A percentile compares a stretch with the other conserved stretches of the same genome.
Conservation (phyloP, 1,284 basidiomycete genomes). For the Phylloporus sp. region DNA sequence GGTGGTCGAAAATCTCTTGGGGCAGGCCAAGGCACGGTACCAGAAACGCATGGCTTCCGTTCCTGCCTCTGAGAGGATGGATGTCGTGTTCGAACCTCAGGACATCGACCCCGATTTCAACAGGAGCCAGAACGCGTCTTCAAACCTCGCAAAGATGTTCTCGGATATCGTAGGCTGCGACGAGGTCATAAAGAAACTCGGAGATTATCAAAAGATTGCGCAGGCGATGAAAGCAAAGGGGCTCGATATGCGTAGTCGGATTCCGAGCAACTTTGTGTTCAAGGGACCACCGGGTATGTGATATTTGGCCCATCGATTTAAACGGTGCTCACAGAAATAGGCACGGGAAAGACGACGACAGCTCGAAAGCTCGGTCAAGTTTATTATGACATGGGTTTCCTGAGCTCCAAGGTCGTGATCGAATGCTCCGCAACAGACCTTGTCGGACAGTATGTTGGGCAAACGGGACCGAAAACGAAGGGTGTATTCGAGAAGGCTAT, state of each 20-base stretch:
- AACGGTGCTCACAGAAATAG: conserved; percentile 20
- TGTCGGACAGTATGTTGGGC: conserved; percentile 71
- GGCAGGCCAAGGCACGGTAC: conserved; percentile 59
- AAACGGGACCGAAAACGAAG: conserved; percentile 71
- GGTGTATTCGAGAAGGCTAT: conserved; percentile 66
- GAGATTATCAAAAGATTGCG: conserved; percentile 60
- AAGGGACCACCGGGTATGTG: conserved; percentile 64
- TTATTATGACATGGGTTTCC: conserved; percentile 38
- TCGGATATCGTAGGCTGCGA: conserved; percentile 68
- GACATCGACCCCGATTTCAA: conserved; percentile 72
- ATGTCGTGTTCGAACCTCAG: conserved; percentile 60
- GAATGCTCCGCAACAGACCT: conserved; percentile 75
- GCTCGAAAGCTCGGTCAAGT: conserved; percentile 53
- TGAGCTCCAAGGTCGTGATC: conserved; percentile 46
- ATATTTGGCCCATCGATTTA: background rate
- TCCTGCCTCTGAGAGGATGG: conserved; percentile 42
- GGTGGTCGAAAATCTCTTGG: conserved; percentile 71
- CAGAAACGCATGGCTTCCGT: conserved; percentile 52
- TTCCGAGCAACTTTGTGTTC: conserved; percentile 75
- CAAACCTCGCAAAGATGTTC: conserved; percentile 65
- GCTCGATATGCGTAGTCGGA: conserved; percentile 52
- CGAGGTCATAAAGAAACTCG: conserved; percentile 56
- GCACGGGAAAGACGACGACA: conserved; percentile 54
- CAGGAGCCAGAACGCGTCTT: conserved; percentile 53
- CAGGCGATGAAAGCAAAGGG: conserved; percentile 49